phyloP scores from a whole-genome alignment of 805 yeast genomes.

The Candida xiaguanensis region DNA sequence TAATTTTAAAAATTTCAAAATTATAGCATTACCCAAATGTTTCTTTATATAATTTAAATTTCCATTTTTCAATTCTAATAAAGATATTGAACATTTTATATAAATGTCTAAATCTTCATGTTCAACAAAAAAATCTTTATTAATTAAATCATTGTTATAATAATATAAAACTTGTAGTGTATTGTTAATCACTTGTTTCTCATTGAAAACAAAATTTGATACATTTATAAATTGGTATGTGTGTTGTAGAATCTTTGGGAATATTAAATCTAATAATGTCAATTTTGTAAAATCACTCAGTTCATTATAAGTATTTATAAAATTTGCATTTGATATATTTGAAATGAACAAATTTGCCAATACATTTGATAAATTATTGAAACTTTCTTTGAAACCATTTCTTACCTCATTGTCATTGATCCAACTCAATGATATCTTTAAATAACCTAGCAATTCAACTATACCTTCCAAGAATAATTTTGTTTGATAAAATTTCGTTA shows the following conservation, averaged over 20 bases:
- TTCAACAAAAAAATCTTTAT: constrained; percentile 23
- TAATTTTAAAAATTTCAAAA: constrained; percentile 25
- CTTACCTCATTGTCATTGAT: constrained; percentile 14
- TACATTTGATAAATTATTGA: constrained; percentile 26
- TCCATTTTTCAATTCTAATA: constrained; percentile 22
- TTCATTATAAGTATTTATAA: constrained; percentile 21
- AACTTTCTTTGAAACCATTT: constrained; percentile 15
- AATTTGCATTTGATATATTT: constrained; percentile 16
- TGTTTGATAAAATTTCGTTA: constrained; percentile 22
- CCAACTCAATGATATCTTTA: constrained; percentile 26
- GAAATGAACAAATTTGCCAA: constrained; percentile 36
- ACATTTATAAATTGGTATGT: constrained; percentile 28
- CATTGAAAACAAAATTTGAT: constrained; percentile 33
- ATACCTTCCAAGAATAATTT: constrained; percentile 37
- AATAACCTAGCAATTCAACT: constrained; percentile 34
- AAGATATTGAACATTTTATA: constrained; percentile 25
- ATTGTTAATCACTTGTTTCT: constrained; percentile 23
- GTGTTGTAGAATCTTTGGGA: constrained; percentile 35
- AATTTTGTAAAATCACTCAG: constrained; percentile 34
- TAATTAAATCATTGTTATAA: constrained; percentile 27
- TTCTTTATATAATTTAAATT: constrained; percentile 16
- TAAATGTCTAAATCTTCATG: constrained; percentile 21
- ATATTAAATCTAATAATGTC: constrained; percentile 29
- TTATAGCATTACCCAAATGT: constrained; percentile 24
- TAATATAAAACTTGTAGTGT: constrained; percentile 22